Evolutionary conservation across 805 yeast genomes (phyloP), one percentile per base, ranked within the genome.

Genomic region (Starmerella apis): DNA sequence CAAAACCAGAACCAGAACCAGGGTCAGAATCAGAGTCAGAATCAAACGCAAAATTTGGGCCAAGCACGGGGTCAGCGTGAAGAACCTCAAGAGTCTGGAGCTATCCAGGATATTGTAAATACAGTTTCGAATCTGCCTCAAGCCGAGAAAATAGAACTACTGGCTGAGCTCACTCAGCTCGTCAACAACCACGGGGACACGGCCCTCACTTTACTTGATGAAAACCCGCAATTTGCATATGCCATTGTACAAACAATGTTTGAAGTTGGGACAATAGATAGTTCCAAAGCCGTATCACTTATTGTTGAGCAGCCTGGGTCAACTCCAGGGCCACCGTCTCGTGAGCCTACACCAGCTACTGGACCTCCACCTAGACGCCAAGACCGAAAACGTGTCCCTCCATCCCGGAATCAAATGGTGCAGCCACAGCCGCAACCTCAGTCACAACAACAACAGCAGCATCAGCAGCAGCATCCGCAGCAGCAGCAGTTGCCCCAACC

Each of bases 191-290:
- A 80, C 51, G 83, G 85, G 0, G 71, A 71, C 5, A 66, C 78
- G 51, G 79, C 83, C 70, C 74, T 70, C 46, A 74, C 73, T 36
- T 67, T 88, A 30, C 68, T 88, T 16, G 72, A 72, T 24, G 77
- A 77, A 55, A 79, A 80, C 51, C 96, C 96, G 0, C 96, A 90
- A 63, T 69, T 90, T 42, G 69, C 85, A 1, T 86, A 80, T 63
- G 92, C 95, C 0, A 69, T 86, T 25, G 90, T 87, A 2, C 96
- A 88, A 61, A 71, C 80, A 1, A 66, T 86, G 53, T 61, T 81
- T 54, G 67, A 64, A 52, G 63, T 67, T 41, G 70, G 66, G 25
- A 56, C 60, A 31, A 66, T 63, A 4, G 66, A 61, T 24, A 65
- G 68, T 6, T 8, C 28, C 11, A 41, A 38, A 9, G 61, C 62